A percentile compares a stretch with the other conserved stretches of the same genome.
These are phyloP conservation scores for Trichophyton benhamiae DNA, from an alignment of 2,329 filamentous ascomycete species.

Conservation along the genomic window DNA sequence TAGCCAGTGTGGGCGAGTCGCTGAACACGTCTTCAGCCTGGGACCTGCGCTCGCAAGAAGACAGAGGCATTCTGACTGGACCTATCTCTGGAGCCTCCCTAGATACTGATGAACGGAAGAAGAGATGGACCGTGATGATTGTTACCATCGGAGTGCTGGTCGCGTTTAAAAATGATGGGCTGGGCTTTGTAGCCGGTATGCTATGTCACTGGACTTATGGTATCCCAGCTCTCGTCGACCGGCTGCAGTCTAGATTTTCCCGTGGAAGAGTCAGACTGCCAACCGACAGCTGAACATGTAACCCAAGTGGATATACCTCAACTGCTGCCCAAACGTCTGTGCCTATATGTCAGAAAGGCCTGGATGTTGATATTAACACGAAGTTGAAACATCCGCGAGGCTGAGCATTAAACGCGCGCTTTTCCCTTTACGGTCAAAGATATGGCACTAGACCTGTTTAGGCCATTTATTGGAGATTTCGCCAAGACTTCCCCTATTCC, in stretches of 20 bases:
- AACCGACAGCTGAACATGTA: neutral
- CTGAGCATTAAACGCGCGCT: neutral
- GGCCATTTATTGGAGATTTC: neutral
- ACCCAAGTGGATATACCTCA: neutral
- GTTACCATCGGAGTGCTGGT: slow-evolving; percentile 71
- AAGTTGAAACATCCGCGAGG: neutral
- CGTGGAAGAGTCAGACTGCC: slow-evolving; percentile 20
- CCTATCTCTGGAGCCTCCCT: slow-evolving; percentile 23
- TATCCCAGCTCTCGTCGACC: slow-evolving; percentile 22
- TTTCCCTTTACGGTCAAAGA: neutral
- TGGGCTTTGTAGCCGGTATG: slow-evolving; percentile 75
- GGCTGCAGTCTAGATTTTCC: slow-evolving; percentile 17
- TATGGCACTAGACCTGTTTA: neutral
- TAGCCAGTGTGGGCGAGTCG: slow-evolving; percentile 72
- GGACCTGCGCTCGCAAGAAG: slow-evolving; percentile 33
- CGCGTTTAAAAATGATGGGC: slow-evolving; percentile 78
- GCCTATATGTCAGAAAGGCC: neutral
- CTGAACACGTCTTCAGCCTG: slow-evolving; percentile 62
- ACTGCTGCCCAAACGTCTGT: neutral
- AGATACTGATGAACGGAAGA: slow-evolving; percentile 55
- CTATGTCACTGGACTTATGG: slow-evolving; percentile 61
- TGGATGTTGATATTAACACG: neutral
- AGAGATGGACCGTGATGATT: slow-evolving; percentile 81
- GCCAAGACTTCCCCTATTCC: neutral
- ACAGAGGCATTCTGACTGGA: neutral